These are phyloP conservation scores for Melanopsichium pennsylvanicum DNA, from an alignment of 1,284 basidiomycete genomes.

Conservation along the genomic window DNA sequence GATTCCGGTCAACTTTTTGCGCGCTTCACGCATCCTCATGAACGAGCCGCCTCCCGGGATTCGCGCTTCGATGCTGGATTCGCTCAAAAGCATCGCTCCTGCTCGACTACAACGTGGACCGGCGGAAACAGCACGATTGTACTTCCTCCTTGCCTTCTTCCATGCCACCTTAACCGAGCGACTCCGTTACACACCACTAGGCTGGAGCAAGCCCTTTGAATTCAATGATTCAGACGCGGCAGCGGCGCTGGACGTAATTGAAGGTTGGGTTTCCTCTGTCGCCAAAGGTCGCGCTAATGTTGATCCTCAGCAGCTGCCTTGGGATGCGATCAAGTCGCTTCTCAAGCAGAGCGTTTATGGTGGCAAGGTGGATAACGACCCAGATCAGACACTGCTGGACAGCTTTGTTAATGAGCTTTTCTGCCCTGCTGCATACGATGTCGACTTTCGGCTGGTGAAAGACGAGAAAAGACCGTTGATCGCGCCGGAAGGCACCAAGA, in stretches of 20 bases:
- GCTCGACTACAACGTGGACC: constrained; percentile 54
- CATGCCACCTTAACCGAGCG: constrained; percentile 63
- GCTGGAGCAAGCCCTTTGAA: constrained; percentile 63
- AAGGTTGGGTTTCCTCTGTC: constrained; percentile 56
- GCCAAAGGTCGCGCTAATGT: constrained; percentile 57
- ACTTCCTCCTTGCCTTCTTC: constrained; percentile 62
- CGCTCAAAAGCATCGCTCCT: constrained; percentile 49
- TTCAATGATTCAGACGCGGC: constrained; percentile 64
- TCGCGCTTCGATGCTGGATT: constrained; percentile 62
- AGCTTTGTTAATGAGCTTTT: constrained; percentile 63
- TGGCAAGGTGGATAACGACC: constrained; percentile 60
- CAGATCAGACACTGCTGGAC: constrained; percentile 62
- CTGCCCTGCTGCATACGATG: constrained; percentile 59
- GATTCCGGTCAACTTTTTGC: constrained; percentile 62
- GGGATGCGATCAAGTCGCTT: constrained; percentile 60
- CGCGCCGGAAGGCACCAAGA: constrained; percentile 62
- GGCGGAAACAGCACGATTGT: constrained; percentile 57
- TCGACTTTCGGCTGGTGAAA: constrained; percentile 56
- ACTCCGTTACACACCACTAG: constrained; percentile 61
- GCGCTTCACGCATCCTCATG: constrained; percentile 61
- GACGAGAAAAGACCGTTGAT: constrained; percentile 45
- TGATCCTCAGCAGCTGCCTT: constrained; percentile 60
- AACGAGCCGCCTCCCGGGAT: constrained; percentile 65
- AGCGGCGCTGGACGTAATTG: constrained; percentile 61
- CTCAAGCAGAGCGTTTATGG: constrained; percentile 63